Evolutionary conservation across 2,329 filamentous ascomycete genomes (phyloP).

Genomic region (Diplodia scrobiculata): DNA sequence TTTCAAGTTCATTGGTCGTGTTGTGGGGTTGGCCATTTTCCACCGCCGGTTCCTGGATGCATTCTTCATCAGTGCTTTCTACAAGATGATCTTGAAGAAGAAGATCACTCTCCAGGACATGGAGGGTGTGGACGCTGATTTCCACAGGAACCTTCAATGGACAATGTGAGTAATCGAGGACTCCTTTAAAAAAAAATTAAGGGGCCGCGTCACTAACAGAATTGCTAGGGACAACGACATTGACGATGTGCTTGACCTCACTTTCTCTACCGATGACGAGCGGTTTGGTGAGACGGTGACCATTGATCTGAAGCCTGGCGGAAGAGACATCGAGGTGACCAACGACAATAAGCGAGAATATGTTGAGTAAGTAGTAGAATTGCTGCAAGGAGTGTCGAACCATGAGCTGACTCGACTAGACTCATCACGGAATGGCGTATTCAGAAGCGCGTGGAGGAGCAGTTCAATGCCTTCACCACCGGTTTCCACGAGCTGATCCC

Average conservation of each 20-base stretch:
- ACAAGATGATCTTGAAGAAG: conserved; percentile 99
- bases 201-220: not conserved
- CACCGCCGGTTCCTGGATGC: conserved; percentile 95
- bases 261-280: conserved; percentile 96
- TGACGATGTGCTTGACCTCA: conserved; percentile 89
- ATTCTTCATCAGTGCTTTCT: conserved; percentile 98
- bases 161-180: conserved; percentile 63
- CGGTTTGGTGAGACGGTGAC: conserved; percentile 92
- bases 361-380: conserved; percentile 68
- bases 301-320: conserved; percentile 88
- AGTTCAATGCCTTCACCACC: conserved; percentile 96
- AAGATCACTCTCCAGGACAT: conserved; percentile 89
- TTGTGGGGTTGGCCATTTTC: conserved; percentile 96
- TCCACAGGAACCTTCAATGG: conserved; percentile 95
- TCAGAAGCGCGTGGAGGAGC: conserved; percentile 95
- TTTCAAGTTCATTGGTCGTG: conserved; percentile 98
- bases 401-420: conserved; percentile 43
- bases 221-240: conserved; percentile 81
- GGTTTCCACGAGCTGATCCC: conserved; percentile 98
- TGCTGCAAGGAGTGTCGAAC: not conserved
- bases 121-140: conserved; percentile 98
- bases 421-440: conserved; percentile 99
- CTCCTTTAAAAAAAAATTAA: not conserved
- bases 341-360: conserved; percentile 99
- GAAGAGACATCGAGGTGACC: conserved; percentile 90